phyloP scores from a whole-genome alignment of 2,329 filamentous ascomycete species.

The Waltergamsia citrina region DNA sequence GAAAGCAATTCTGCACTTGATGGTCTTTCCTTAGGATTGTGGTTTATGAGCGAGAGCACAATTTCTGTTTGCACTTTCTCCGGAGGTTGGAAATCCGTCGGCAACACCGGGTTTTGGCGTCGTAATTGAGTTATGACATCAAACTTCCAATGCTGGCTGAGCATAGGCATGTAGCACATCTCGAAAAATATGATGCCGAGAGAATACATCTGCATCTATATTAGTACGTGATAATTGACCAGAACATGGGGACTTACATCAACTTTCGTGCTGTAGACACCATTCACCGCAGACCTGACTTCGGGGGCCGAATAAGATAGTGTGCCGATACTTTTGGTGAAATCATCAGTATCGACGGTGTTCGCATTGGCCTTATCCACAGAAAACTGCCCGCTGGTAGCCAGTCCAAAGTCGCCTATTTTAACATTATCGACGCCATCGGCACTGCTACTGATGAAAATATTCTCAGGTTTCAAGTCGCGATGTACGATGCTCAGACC shows the following conservation, averaged over 20 bases:
- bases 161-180: slow-evolving; percentile 70
- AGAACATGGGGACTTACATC: slow-evolving; percentile 48
- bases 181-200: slow-evolving; percentile 97
- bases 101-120: slow-evolving; percentile 57
- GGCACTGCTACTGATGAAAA: slow-evolving; percentile 65
- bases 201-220: slow-evolving; percentile 72
- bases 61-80: slow-evolving; percentile 72
- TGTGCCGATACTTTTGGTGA: slow-evolving; percentile 66
- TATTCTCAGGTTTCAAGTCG: slow-evolving; percentile 93
- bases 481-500: slow-evolving; percentile 86
- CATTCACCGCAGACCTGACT: slow-evolving; percentile 63
- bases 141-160: slow-evolving; percentile 58
- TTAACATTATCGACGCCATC: slow-evolving; percentile 84
- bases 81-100: slow-evolving; percentile 59
- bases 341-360: slow-evolving; percentile 43
- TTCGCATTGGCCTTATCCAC: slow-evolving; percentile 40
- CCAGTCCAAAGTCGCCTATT: slow-evolving; percentile 93
- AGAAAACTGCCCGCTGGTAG: slow-evolving; percentile 75
- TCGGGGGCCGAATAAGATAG: slow-evolving; percentile 91
- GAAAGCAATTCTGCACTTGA: slow-evolving; percentile 74
- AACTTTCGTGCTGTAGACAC: slow-evolving; percentile 84
- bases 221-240: slow-evolving; percentile 8
- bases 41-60: slow-evolving; percentile 69
- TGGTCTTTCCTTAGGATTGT: slow-evolving; percentile 74
- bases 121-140: slow-evolving; percentile 59